Conservation (phyloP, 148 eudicot genomes). For the Tetragonia tetragonoides region DNA sequence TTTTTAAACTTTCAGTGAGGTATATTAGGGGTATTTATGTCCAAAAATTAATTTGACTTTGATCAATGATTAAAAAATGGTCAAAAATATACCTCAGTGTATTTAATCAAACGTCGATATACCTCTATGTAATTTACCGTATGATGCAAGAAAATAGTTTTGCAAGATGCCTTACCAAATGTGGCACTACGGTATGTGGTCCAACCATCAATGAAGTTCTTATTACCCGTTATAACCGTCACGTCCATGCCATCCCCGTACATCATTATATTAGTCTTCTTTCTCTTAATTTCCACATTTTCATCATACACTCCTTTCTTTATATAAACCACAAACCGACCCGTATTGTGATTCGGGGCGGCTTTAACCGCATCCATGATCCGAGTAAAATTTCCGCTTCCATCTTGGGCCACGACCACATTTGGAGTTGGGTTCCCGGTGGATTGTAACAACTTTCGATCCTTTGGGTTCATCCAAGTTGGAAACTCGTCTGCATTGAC, state of each 20-base stretch:
- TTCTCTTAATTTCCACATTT: slow-evolving; percentile 62
- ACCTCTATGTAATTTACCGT: too few relatives aligned
- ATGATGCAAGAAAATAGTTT: not conserved
- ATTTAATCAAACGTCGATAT: too few relatives aligned
- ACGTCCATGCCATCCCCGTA: slow-evolving; percentile 82
- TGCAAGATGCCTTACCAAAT: slow-evolving; percentile 48
- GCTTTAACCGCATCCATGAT: slow-evolving; percentile 57
- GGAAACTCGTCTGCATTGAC: slow-evolving; percentile 39
- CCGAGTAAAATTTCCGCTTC: slow-evolving; percentile 54
- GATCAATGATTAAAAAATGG: too few relatives aligned
- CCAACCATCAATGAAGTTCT: slow-evolving; percentile 62
- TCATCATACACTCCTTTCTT: slow-evolving; percentile 80
- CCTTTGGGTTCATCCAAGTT: slow-evolving; percentile 49
- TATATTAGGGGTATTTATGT: too few relatives aligned
- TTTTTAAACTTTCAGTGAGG: too few relatives aligned
- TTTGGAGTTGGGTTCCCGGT: slow-evolving; percentile 30
- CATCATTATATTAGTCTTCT: slow-evolving; percentile 68
- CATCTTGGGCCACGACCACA: slow-evolving; percentile 66
- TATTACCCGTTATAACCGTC: slow-evolving; percentile 63
- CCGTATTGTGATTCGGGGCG: slow-evolving; percentile 41
- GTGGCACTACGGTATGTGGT: slow-evolving; percentile 78
- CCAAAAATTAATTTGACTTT: too few relatives aligned
- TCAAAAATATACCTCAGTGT: too few relatives aligned
- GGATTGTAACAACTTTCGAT: slow-evolving; percentile 54
- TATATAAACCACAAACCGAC: slow-evolving; percentile 56